Percentiles rank a stretch among this genome's conserved stretches.
These are phyloP conservation scores for Talaromyces ruber DNA, from an alignment of 495 filamentous ascomycete species.

Conservation along the genomic window DNA sequence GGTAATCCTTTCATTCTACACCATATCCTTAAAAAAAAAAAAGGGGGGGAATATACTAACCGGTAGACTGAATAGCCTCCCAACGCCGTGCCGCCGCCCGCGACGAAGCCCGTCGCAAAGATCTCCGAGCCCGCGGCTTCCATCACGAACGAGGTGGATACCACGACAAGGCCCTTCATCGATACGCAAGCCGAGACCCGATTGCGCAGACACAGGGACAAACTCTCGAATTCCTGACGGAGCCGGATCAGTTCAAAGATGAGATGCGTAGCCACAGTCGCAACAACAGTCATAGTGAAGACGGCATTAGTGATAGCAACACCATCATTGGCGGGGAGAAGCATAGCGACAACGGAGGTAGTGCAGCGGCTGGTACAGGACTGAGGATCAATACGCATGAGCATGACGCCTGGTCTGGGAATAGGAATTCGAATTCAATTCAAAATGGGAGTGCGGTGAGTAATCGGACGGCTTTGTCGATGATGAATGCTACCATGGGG, in stretches of 20 bases:
- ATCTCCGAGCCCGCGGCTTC: slow-evolving; percentile 16
- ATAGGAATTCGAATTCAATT: background rate
- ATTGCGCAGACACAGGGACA: slow-evolving; percentile 5
- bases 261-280: background rate
- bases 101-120: slow-evolving; percentile 28
- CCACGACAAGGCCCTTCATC: slow-evolving; percentile 9
- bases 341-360: background rate
- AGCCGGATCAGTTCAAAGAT: background rate
- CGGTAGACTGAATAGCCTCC: slow-evolving; percentile 6
- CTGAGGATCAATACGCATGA: background rate
- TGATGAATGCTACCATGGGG: background rate
- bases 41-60: too few species aligned
- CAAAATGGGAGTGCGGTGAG: background rate
- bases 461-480: slow-evolving; percentile 1
- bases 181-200: slow-evolving; percentile 4
- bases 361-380: background rate
- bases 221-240: slow-evolving; percentile 4
- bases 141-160: slow-evolving; percentile 8
- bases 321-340: background rate
- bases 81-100: slow-evolving; percentile 17
- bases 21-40: too few species aligned
- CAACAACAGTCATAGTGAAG: background rate
- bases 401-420: background rate
- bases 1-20: slow-evolving; percentile 13
- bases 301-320: background rate